These are phyloP conservation scores for Pogostemon cablin DNA, from an alignment of 257 asterid species.

Conservation along the genomic window DNA sequence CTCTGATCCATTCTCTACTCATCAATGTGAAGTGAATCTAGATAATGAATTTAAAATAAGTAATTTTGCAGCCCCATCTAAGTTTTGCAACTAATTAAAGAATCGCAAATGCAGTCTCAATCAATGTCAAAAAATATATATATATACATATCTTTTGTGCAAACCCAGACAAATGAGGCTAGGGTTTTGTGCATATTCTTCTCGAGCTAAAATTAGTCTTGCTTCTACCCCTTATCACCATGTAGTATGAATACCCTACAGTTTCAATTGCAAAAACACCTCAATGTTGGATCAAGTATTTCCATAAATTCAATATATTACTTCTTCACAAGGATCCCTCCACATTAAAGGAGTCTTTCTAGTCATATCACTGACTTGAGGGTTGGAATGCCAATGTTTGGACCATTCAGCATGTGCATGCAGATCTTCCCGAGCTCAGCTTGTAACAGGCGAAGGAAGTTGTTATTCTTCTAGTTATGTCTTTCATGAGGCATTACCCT, in stretches of 20 bases:
- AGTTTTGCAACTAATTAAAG: not conserved
- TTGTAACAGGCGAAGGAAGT: not conserved
- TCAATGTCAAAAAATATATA: not conserved
- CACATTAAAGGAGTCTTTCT: not conserved
- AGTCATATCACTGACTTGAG: not conserved
- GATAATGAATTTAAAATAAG: not conserved
- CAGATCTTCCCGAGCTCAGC: not conserved
- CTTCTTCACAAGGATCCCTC: not conserved
- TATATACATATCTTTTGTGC: too few relatives aligned
- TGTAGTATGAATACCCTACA: not conserved
- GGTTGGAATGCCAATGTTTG: not conserved
- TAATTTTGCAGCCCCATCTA: not conserved
- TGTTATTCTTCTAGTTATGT: not conserved
- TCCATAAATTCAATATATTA: not conserved
- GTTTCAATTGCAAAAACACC: not conserved
- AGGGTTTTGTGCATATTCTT: not conserved
- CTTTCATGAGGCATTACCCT: not conserved
- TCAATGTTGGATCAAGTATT: not conserved
- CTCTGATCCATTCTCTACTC: not conserved
- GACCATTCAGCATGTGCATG: not conserved
- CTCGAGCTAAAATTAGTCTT: not conserved
- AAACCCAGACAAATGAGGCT: not conserved
- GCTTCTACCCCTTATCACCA: not conserved
- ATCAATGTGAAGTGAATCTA: not conserved
- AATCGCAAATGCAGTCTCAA: not conserved